A percentile compares a stretch with the other conserved stretches of the same genome.
Conservation (phyloP, 2,329 filamentous ascomycete genomes). For the Aureobasidium sp. region DNA sequence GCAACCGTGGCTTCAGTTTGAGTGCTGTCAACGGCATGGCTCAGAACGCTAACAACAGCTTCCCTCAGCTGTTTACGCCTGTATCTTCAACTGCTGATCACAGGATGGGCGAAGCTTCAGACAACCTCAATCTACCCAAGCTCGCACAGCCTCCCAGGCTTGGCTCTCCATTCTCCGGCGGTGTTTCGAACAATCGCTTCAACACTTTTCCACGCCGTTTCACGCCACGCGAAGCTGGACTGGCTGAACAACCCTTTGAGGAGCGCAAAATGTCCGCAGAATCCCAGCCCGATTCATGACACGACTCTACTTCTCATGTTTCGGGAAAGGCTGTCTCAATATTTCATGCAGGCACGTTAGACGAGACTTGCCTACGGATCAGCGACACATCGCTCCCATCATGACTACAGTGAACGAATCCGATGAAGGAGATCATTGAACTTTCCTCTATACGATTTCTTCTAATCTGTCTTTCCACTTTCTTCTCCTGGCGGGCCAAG, state of each 20-base stretch:
- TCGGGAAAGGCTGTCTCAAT: not conserved
- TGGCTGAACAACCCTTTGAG: conserved; percentile 5
- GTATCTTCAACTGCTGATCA: conserved; percentile 19
- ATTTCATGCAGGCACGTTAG: not conserved
- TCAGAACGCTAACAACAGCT: conserved; percentile 32
- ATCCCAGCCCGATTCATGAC: not conserved
- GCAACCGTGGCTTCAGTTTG: conserved; percentile 53
- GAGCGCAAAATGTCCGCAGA: not conserved
- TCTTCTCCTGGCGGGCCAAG: not conserved
- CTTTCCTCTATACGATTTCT: conserved; percentile 1
- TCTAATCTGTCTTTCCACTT: not conserved
- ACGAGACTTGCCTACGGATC: not conserved
- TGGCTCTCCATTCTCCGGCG: conserved; percentile 38
- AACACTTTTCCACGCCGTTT: conserved; percentile 41
- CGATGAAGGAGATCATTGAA: not conserved
- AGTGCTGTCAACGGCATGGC: conserved; percentile 40
- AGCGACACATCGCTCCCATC: not conserved
- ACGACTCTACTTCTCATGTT: not conserved
- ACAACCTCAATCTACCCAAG: not conserved
- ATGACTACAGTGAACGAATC: conserved; percentile 5
- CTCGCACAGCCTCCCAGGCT: conserved; percentile 31
- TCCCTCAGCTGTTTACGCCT: conserved; percentile 47
- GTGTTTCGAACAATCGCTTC: conserved; percentile 25
- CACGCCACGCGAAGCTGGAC: conserved; percentile 23
- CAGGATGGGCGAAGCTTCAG: conserved; percentile 19